Evolutionary conservation across 345 rosid species (phyloP), one percentile per base, ranked within the genome.

Genomic region (Rubroshorea leprosula): DNA sequence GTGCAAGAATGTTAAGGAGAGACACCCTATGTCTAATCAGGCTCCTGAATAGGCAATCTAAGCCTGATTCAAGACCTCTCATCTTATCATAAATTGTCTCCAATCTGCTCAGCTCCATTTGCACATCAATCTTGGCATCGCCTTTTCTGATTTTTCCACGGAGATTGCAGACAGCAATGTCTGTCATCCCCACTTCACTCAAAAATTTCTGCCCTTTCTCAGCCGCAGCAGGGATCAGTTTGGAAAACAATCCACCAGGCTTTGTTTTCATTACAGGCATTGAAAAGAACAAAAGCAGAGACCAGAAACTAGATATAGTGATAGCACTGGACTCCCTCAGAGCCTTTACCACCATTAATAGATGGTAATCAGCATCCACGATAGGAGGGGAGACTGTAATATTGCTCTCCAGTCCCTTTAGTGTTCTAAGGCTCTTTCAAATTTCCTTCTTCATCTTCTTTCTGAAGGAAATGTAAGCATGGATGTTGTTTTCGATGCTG

Each of bases 381-480:
- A 49, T 24, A 24, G 54, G 60, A 55, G 58, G 64, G 1, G 62
- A 6, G 46, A 18, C 53, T 5, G n/a, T 9, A 5, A 10, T 16
- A 25, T 47, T 74, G 54, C 57, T 46, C 51, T 76, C 78, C 17
- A 68, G 49, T 68, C 57, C 76, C 77, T 77, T 79, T 24, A 88
- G 65, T 7, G 57, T 60, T 51, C 64, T 59, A 25, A 82, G 61
- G 57, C 69, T 64, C 68, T 79, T 82, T 54, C 46, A 22, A 1
- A 77, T 73, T 51, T 76, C 83, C 58, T 68, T 80, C 59, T 69
- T 84, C 27, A 76, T 62, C 61, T 73, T 84, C 63, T 74, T 86
- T 50, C 96, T 76, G 54, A 82, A 85, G 64, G 51, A n/a, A 25
- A 78, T 61, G 65, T 83, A 88, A 43, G 76, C 73, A 60, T 59